These are phyloP conservation scores for Talaromyces sp. DNA, from an alignment of 2,329 filamentous ascomycete species.

Conservation along the genomic window DNA sequence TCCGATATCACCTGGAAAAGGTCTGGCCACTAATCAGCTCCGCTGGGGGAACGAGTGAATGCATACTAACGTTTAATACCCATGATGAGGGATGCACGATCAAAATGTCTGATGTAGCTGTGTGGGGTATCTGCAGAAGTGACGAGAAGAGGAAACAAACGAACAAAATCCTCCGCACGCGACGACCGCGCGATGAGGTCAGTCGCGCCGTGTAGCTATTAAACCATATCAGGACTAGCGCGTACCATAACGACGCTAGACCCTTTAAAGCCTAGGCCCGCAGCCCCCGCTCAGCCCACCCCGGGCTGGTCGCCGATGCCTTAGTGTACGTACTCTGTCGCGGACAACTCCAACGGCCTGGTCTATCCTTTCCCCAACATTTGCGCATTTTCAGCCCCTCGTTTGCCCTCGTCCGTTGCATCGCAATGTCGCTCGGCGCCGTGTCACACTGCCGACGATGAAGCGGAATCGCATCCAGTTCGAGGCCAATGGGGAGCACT, in stretches of 20 bases:
- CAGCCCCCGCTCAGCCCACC: background rate
- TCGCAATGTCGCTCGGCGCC: background rate
- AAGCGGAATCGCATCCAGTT: constrained; percentile 37
- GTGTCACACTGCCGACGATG: constrained; percentile 20
- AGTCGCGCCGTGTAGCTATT: constrained; percentile 10
- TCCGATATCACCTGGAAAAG: constrained; percentile 81
- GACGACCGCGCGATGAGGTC: constrained; percentile 12
- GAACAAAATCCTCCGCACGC: constrained; percentile 1
- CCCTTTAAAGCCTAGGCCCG: background rate
- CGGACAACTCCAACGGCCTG: background rate
- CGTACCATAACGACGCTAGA: background rate
- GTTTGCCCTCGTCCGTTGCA: background rate
- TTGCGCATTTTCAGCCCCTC: background rate
- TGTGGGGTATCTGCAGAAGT: background rate
- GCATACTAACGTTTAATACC: constrained; percentile 47
- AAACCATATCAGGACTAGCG: constrained; percentile 6
- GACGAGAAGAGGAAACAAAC: background rate
- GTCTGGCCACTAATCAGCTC: constrained; percentile 37
- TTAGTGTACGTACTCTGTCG: background rate
- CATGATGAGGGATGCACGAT: constrained; percentile 29
- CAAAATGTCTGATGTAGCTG: background rate
- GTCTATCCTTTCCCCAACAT: background rate
- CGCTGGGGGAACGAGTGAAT: background rate
- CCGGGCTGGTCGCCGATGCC: background rate
- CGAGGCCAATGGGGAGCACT: constrained; percentile 32